Percentiles rank a stretch among this genome's conserved stretches.
Evolutionary conservation across 306 rosid genomes (phyloP).

Genomic region (Nissolia schottii): DNA sequence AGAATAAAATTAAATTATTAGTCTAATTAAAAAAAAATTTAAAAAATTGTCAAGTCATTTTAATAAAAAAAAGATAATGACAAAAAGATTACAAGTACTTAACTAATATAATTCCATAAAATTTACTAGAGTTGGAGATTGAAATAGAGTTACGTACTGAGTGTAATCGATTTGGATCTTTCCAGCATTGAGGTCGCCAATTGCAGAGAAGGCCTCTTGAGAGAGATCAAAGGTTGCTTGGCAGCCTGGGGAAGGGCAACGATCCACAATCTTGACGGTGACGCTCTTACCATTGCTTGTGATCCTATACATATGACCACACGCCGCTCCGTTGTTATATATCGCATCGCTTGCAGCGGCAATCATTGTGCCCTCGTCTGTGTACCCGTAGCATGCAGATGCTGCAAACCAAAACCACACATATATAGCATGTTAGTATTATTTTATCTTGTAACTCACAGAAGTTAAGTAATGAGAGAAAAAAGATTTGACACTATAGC

Average conservation of each 20-base stretch:
- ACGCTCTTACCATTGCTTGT: neutral
- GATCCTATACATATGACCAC: constrained; percentile 21
- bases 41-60: no score
- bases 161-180: constrained; percentile 17
- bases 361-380: constrained; percentile 23
- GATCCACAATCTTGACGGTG: constrained; percentile 34
- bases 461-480: no score
- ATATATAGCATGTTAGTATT: no score
- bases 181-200: constrained; percentile 23
- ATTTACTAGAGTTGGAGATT: no score
- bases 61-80: no score
- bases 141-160: neutral
- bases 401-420: constrained; percentile 15
- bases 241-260: constrained; percentile 29
- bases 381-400: constrained; percentile 31
- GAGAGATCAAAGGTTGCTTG: constrained; percentile 31
- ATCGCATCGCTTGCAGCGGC: constrained; percentile 24
- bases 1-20: no score
- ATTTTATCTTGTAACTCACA: neutral
- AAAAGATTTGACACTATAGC: no score
- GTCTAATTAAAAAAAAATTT: no score
- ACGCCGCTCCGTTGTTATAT: constrained; percentile 26
- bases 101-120: no score
- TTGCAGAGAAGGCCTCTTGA: constrained; percentile 21
- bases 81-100: no score